Evolutionary conservation across 371 early-diverging fungal genomes (phyloP), one percentile per base, ranked within the genome.

Genomic region (Mortierella sp.): DNA sequence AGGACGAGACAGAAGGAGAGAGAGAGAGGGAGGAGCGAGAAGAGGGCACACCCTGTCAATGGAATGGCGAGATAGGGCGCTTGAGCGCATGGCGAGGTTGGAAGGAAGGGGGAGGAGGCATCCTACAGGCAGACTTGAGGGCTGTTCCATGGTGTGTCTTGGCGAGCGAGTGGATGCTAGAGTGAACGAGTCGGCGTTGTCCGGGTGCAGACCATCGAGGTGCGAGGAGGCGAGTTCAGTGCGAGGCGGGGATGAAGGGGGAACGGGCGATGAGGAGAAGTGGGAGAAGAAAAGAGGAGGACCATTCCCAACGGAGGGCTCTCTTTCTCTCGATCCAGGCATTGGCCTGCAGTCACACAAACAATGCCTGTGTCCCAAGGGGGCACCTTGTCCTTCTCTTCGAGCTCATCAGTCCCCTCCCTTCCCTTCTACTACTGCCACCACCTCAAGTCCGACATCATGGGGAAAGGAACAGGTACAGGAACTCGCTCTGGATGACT

Each of bases 391-490:
- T 47, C 23, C 24, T 27, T 55, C 34, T 34, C 34, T 10, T 34
- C n/a, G n/a, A n/a, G n/a, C 34, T 34, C 34, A 34, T 10, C 21
- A 6, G n/a, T 28, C 42, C 1, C 39, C 57, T 3, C 54, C 53
- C 31, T 46, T 43, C 21, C 54, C 53, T 38, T 8, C 19, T 43
- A 9, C 53, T 14, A 14, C 45, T 23, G 6, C 52, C 27, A 45
- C 34, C 21, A 50, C 31, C 4, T 28, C 53, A 24, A 47, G 42
- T 31, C 34, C 24, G 26, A 45, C 49, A 38, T 47, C 63, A 72
- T 72, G 73, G 73, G 73, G 50, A 72, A 72, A 16, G 73, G 73
- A 67, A 72, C 73, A 72, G 73, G 73, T 67, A 27, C 28, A n/a
- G 21, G 14, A 13, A 3, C 3, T 1, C 27, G 2, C 2, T 12